Evolutionary conservation across 2,329 filamentous ascomycete species (phyloP).

Genomic region (Zasmidium citrigriseum): DNA sequence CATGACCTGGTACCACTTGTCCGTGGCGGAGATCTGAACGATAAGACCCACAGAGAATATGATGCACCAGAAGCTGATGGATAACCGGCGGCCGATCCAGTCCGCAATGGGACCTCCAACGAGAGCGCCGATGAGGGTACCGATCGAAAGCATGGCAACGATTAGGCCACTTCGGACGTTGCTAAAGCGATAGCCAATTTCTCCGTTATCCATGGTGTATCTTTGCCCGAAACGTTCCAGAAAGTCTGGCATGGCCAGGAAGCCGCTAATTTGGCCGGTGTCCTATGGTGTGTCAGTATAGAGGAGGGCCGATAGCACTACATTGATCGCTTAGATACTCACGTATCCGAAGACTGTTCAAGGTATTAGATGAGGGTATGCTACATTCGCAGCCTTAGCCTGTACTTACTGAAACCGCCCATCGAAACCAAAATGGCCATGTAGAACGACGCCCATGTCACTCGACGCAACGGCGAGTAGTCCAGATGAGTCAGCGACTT

Average conservation of each 20-base stretch:
- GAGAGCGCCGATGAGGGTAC: conserved; percentile 60
- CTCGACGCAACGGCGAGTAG: conserved; percentile 17
- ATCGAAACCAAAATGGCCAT: conserved; percentile 38
- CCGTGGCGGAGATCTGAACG: conserved; percentile 62
- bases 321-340: too few species aligned
- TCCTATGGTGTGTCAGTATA: conserved; percentile 39
- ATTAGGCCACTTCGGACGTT: conserved; percentile 64
- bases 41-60: conserved; percentile 65
- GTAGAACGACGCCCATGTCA: conserved; percentile 26
- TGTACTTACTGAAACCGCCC: conserved; percentile 35
- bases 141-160: conserved; percentile 59
- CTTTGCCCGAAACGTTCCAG: conserved; percentile 54
- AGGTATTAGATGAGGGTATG: not conserved
- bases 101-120: conserved; percentile 62
- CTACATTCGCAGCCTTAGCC: conserved; percentile 25
- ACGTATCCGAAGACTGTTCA: conserved; percentile 15
- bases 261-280: conserved; percentile 63
- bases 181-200: conserved; percentile 51
- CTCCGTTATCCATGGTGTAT: conserved; percentile 9
- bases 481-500: conserved; percentile 16
- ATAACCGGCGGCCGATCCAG: conserved; percentile 59
- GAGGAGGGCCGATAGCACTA: too few species aligned
- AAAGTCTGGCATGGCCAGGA: conserved; percentile 62
- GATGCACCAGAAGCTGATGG: conserved; percentile 62
- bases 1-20: conserved; percentile 64